These are phyloP conservation scores for Sporothrix dimorphospora DNA, from an alignment of 2,329 filamentous ascomycete genomes.

Conservation along the genomic window DNA sequence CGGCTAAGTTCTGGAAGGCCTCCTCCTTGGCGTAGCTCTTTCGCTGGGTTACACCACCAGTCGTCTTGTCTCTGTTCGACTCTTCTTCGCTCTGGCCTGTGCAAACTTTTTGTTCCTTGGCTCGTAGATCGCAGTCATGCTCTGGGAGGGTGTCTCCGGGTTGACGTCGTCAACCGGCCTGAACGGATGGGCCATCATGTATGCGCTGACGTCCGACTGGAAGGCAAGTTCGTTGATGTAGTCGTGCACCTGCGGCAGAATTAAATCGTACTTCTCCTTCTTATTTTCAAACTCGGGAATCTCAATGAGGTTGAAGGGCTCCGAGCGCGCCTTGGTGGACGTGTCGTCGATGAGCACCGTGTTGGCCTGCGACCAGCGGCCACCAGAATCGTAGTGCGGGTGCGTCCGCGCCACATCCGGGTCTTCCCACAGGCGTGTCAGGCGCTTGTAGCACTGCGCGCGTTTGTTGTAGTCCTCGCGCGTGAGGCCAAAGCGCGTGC, in stretches of 20 bases:
- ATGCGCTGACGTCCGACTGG: conserved; percentile 65
- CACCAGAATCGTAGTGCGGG: conserved; percentile 41
- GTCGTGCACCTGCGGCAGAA: conserved; percentile 63
- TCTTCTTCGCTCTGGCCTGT: neutral
- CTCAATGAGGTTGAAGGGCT: conserved; percentile 81
- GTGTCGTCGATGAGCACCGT: conserved; percentile 91
- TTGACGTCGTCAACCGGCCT: neutral
- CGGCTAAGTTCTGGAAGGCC: too few relatives aligned
- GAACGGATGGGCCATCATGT: conserved; percentile 58
- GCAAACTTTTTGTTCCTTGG: neutral
- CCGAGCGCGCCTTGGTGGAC: conserved; percentile 73
- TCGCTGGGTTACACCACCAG: too few relatives aligned
- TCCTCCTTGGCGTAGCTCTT: too few relatives aligned
- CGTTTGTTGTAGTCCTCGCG: conserved; percentile 66
- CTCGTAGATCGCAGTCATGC: neutral
- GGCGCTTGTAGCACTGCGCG: conserved; percentile 87
- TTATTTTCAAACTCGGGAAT: conserved; percentile 74
- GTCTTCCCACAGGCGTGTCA: conserved; percentile 71
- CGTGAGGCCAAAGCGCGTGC: conserved; percentile 74
- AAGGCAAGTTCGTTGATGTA: conserved; percentile 60
- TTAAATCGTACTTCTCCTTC: conserved; percentile 44
- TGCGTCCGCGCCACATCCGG: conserved; percentile 48
- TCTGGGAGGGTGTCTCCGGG: conserved; percentile 20
- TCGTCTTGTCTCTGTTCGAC: too few relatives aligned
- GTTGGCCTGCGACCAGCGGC: conserved; percentile 76